phyloP scores from a whole-genome alignment of 148 eudicot species.

The Camellia lanceoleosa region DNA sequence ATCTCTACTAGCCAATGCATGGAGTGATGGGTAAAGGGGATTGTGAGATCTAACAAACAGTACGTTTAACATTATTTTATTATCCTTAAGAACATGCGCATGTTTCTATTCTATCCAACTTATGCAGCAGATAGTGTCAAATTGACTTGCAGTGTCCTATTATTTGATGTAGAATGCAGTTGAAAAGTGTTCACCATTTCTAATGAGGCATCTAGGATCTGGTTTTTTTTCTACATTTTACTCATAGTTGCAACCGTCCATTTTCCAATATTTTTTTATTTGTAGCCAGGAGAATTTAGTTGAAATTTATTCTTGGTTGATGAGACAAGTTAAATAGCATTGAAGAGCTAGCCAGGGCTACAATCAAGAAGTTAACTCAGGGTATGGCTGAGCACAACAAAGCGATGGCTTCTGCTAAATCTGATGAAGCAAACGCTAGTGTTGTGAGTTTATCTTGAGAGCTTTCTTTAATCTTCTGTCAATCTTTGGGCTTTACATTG shows the following conservation, averaged over 20 bases:
- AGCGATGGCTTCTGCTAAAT: conserved; percentile 66
- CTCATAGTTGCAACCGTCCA: background rate
- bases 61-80: conserved; percentile 1
- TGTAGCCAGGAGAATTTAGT: background rate
- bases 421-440: conserved; percentile 71
- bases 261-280: background rate
- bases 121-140: background rate
- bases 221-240: background rate
- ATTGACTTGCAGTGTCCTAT: background rate
- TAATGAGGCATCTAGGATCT: background rate
- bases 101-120: conserved; percentile 3
- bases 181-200: background rate
- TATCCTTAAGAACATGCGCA: background rate
- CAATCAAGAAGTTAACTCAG: conserved; percentile 78
- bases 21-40: background rate
- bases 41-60: conserved; percentile 5
- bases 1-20: conserved; percentile 6
- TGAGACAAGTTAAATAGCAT: conserved; percentile 60
- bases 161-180: background rate
- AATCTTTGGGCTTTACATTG: background rate
- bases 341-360: conserved; percentile 79
- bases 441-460: conserved; percentile 49
- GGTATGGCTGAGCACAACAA: conserved; percentile 84
- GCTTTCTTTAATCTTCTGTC: conserved; percentile 4
- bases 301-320: conserved; percentile 5